phyloP scores from a whole-genome alignment of 306 rosid genomes.

The Prunus davidiana region DNA sequence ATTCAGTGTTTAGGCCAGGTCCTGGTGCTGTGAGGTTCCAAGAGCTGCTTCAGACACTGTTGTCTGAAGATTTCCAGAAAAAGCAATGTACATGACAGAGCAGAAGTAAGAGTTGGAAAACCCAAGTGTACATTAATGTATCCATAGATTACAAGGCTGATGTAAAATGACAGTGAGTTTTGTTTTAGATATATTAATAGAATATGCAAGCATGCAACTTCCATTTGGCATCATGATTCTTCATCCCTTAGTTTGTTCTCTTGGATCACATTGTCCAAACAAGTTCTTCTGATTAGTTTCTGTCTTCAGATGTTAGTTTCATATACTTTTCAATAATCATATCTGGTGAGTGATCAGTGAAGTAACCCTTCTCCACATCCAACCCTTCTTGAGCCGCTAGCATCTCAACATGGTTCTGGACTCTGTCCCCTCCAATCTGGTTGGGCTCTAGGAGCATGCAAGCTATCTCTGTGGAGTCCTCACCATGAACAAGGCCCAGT shows the following conservation, averaged over 20 bases:
- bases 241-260: slow-evolving; percentile 1
- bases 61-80: slow-evolving; percentile 57
- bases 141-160: slow-evolving; percentile 34
- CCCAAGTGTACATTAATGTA: slow-evolving; percentile 58
- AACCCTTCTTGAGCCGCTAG: slow-evolving; percentile 71
- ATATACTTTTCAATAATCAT: slow-evolving; percentile 50
- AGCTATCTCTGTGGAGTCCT: slow-evolving; percentile 61
- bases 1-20: slow-evolving; percentile 67
- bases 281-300: slow-evolving; percentile 13
- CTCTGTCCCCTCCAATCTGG: slow-evolving; percentile 66
- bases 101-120: slow-evolving; percentile 22
- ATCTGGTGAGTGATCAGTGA: slow-evolving; percentile 73
- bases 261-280: neutral
- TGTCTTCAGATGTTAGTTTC: slow-evolving; percentile 41
- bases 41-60: slow-evolving; percentile 50
- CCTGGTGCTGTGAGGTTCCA: slow-evolving; percentile 71
- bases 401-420: slow-evolving; percentile 64
- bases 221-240: slow-evolving; percentile 31
- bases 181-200: slow-evolving; percentile 19
- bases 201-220: slow-evolving; percentile 25
- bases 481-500: slow-evolving; percentile 55
- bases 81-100: slow-evolving; percentile 65
- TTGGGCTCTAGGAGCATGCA: slow-evolving; percentile 84
- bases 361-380: slow-evolving; percentile 77
- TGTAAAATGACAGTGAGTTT: slow-evolving; percentile 41